phyloP scores from a whole-genome alignment of 768 basidiomycete species.

The Boletus subcaerulescens region DNA sequence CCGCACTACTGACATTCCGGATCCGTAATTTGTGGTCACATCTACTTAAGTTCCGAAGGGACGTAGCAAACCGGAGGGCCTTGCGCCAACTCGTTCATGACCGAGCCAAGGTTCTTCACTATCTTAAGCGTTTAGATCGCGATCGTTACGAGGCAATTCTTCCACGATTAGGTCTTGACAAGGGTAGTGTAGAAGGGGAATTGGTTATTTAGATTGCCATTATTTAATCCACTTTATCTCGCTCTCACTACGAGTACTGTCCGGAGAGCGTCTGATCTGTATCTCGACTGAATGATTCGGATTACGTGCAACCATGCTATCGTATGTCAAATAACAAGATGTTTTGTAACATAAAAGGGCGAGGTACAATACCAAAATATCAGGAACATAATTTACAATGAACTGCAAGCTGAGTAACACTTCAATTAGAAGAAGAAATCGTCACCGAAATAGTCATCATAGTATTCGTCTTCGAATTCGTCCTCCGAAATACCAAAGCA shows the following conservation, averaged over 20 bases:
- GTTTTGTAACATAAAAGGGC: slow-evolving; percentile 9
- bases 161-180: slow-evolving; percentile 71
- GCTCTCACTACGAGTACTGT: background rate
- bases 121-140: slow-evolving; percentile 62
- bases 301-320: slow-evolving; percentile 11
- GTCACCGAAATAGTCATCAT: slow-evolving; percentile 16
- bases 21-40: slow-evolving; percentile 84
- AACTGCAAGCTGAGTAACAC: background rate
- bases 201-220: slow-evolving; percentile 55
- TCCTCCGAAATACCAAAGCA: slow-evolving; percentile 15
- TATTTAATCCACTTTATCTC: background rate
- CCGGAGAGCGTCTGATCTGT: background rate
- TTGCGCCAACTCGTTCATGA: slow-evolving; percentile 78
- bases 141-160: slow-evolving; percentile 74
- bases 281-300: background rate
- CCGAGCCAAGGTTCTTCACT: slow-evolving; percentile 77
- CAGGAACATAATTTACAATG: slow-evolving; percentile 17
- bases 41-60: slow-evolving; percentile 62
- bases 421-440: slow-evolving; percentile 18
- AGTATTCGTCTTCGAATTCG: slow-evolving; percentile 26
- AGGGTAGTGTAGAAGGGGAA: slow-evolving; percentile 85
- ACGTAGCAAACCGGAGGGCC: slow-evolving; percentile 74
- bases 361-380: slow-evolving; percentile 13
- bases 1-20: slow-evolving; percentile 79
- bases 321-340: slow-evolving; percentile 12